Conservation (phyloP, 352 stramenopile species). For the Phytophthora parvispora region DNA sequence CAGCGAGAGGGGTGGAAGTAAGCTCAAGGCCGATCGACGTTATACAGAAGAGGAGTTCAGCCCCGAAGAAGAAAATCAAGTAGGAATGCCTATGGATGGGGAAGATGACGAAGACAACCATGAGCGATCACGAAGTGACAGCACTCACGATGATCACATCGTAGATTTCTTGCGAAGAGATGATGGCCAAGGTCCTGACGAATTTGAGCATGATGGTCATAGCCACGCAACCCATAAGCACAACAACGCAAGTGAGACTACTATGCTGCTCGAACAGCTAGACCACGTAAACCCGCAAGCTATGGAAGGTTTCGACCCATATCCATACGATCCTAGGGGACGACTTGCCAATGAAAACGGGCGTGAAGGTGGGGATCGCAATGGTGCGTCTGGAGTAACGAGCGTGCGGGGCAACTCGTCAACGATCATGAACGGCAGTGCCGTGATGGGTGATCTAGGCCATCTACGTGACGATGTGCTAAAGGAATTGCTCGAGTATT, state of each 20-base stretch:
- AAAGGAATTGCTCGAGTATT: constrained; percentile 91
- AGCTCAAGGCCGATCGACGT: constrained; percentile 2
- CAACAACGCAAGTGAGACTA: constrained; percentile 69
- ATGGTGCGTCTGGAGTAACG: constrained; percentile 28
- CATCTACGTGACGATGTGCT: constrained; percentile 81
- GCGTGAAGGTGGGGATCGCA: constrained; percentile 40
- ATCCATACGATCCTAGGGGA: constrained; percentile 72
- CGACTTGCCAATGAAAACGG: constrained; percentile 37
- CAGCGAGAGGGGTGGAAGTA: constrained; percentile 1
- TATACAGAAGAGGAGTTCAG: constrained; percentile 23
- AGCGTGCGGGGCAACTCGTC: constrained; percentile 57
- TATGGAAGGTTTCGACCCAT: constrained; percentile 89
- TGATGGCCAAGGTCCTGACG: constrained; percentile 15
- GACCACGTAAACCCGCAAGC: constrained; percentile 90
- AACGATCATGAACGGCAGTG: constrained; percentile 79
- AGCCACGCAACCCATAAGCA: constrained; percentile 28
- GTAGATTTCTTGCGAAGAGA: constrained; percentile 21
- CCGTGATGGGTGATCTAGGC: constrained; percentile 77
- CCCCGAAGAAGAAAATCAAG: constrained; percentile 15
- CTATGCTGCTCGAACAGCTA: constrained; percentile 85
- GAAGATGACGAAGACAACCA: constrained; percentile 23
- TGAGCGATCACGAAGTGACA: constrained; percentile 13
- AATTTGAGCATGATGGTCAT: constrained; percentile 29
- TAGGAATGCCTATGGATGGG: constrained; percentile 30
- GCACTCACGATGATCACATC: constrained; percentile 20